A percentile compares a stretch with the other conserved stretches of the same genome.
Conservation (phyloP, 257 asterid species). For the Solanum dulcamara region DNA sequence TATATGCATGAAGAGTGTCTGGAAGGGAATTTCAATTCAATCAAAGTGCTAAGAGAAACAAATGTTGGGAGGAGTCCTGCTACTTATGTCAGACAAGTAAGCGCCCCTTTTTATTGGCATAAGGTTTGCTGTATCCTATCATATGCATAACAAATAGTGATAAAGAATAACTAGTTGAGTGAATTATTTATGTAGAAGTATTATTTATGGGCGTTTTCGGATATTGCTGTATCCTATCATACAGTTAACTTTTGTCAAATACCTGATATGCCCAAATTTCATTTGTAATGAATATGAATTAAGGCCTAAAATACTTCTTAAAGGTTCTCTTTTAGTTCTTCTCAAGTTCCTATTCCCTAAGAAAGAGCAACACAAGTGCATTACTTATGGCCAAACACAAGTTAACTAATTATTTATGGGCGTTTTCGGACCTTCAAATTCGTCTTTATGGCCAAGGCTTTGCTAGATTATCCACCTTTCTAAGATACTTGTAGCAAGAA, state of each 20-base stretch:
- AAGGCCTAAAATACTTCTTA: too few species aligned
- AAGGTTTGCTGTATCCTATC: not conserved
- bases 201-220: too few species aligned
- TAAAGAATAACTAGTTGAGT: not conserved
- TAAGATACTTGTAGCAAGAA: not conserved
- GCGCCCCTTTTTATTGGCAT: not conserved
- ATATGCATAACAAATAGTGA: not conserved
- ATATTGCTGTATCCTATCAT: too few species aligned
- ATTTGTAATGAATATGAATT: too few species aligned
- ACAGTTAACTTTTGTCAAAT: too few species aligned
- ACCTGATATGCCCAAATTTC: too few species aligned
- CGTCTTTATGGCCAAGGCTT: not conserved
- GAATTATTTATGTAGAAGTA: not conserved
- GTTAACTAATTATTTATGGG: too few species aligned
- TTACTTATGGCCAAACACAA: too few species aligned
- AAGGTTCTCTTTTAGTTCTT: not conserved
- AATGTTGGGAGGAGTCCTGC: conserved; percentile 14
- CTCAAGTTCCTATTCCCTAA: not conserved
- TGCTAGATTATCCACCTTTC: not conserved
- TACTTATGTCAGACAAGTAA: conserved; percentile 34
- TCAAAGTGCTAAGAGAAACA: conserved; percentile 32
- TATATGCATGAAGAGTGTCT: conserved; percentile 60
- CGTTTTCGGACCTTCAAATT: not conserved
- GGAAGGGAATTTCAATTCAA: conserved; percentile 45
- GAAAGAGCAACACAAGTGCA: not conserved